Conservation (phyloP, 2,329 filamentous ascomycete genomes). For the Colletotrichum caudatum region DNA sequence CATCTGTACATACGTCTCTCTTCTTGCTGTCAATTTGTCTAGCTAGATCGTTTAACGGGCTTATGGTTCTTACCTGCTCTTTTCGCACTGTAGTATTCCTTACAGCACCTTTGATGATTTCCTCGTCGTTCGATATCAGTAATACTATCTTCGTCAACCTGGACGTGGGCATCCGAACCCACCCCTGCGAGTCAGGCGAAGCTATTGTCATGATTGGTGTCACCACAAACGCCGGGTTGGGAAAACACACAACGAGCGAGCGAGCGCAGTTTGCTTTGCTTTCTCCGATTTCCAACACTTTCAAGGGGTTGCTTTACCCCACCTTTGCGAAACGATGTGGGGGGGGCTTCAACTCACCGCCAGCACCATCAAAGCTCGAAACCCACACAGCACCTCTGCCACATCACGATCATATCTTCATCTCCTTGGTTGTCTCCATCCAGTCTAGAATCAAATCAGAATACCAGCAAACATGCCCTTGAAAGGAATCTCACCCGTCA, state of each 20-base stretch:
- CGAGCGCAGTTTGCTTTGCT: not conserved
- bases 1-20: not conserved
- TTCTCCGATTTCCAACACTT: not conserved
- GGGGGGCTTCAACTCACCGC: not conserved
- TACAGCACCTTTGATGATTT: conserved; percentile 54
- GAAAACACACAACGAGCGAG: not conserved
- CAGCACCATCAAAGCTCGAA: conserved; percentile 14
- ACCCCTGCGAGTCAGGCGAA: conserved; percentile 41
- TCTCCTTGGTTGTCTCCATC: not conserved
- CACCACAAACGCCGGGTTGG: not conserved
- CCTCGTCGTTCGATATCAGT: conserved; percentile 47
- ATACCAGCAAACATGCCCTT: conserved; percentile 29
- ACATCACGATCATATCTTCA: not conserved
- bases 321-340: not conserved
- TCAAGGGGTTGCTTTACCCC: not conserved
- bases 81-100: conserved; percentile 23
- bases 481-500: conserved; percentile 37
- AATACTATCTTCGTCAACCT: conserved; percentile 43
- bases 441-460: not conserved
- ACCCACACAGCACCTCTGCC: not conserved
- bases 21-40: no score
- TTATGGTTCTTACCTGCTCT: no score
- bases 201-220: conserved; percentile 55
- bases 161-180: conserved; percentile 8
- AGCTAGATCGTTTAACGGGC: no score